A percentile compares a stretch with the other conserved stretches of the same genome.
These are phyloP conservation scores for Citrus sp. DNA, from an alignment of 345 rosid species.

Conservation along the genomic window DNA sequence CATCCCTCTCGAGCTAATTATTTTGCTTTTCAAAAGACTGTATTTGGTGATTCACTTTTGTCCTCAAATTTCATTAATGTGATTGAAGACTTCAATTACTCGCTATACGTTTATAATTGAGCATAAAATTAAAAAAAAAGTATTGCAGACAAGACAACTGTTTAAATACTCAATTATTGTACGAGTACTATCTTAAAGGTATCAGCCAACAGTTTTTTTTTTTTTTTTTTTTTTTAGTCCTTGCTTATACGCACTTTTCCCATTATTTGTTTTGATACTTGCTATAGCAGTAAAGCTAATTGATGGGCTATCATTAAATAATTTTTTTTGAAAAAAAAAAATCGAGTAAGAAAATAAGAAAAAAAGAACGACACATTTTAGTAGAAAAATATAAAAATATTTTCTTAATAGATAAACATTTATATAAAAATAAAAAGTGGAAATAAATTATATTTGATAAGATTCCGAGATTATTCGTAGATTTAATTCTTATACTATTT, in stretches of 20 bases:
- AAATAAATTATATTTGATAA: background rate
- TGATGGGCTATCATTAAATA: background rate
- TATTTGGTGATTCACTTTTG: background rate
- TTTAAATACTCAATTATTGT: conserved; percentile 11
- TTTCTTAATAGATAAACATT: background rate
- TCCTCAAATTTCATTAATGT: background rate
- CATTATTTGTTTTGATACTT: background rate
- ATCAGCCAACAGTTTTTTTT: background rate
- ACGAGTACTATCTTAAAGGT: background rate
- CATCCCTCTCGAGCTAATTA: background rate
- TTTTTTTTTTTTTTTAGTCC: background rate
- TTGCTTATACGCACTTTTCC: too few relatives aligned
- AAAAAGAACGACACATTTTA: background rate
- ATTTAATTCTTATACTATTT: background rate
- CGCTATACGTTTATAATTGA: background rate
- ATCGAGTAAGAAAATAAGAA: too few relatives aligned
- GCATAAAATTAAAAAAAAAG: background rate
- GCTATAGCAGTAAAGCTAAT: background rate
- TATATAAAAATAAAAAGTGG: background rate
- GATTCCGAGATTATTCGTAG: background rate
- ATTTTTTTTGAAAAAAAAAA: too few relatives aligned
- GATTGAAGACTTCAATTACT: background rate
- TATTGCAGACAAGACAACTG: conserved; percentile 1
- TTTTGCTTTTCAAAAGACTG: background rate
- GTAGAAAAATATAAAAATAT: background rate